These are phyloP conservation scores for Rhododendron ovatum DNA, from an alignment of 148 eudicot species.

Conservation along the genomic window DNA sequence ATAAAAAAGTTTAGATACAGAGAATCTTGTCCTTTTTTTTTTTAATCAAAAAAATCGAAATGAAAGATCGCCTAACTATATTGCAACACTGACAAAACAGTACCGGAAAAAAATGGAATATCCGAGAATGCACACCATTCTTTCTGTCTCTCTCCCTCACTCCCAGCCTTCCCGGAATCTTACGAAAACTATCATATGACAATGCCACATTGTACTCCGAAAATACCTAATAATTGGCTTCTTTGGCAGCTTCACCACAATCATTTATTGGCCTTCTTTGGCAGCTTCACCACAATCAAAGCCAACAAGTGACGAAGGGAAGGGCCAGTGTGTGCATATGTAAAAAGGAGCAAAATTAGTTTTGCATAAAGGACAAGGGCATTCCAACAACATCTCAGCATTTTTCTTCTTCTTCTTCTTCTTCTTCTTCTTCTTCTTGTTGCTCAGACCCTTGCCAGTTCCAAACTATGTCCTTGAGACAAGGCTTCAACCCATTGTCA, in stretches of 20 bases:
- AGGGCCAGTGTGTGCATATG: neutral
- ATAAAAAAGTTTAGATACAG: neutral
- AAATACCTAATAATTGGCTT: neutral
- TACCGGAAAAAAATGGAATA: neutral
- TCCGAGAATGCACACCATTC: neutral
- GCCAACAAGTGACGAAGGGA: neutral
- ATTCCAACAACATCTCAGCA: neutral
- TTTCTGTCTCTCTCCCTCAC: neutral
- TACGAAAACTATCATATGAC: too few relatives aligned
- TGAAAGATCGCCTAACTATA: neutral
- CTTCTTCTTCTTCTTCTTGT: neutral
- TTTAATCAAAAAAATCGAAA: neutral
- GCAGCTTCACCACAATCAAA: neutral
- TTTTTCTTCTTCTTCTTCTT: neutral
- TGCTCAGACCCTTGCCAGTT: slow-evolving; percentile 38
- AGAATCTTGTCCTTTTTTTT: neutral
- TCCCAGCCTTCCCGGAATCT: neutral
- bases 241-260: neutral
- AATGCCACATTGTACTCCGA: too few relatives aligned
- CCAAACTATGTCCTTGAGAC: slow-evolving; percentile 65
- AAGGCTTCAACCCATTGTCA: slow-evolving; percentile 58
- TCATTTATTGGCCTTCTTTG: neutral
- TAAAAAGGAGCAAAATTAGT: too few relatives aligned
- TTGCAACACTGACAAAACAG: neutral
- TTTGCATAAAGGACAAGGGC: neutral